Conservation (phyloP, 2,329 filamentous ascomycete species). For the Eurotiales sp. region DNA sequence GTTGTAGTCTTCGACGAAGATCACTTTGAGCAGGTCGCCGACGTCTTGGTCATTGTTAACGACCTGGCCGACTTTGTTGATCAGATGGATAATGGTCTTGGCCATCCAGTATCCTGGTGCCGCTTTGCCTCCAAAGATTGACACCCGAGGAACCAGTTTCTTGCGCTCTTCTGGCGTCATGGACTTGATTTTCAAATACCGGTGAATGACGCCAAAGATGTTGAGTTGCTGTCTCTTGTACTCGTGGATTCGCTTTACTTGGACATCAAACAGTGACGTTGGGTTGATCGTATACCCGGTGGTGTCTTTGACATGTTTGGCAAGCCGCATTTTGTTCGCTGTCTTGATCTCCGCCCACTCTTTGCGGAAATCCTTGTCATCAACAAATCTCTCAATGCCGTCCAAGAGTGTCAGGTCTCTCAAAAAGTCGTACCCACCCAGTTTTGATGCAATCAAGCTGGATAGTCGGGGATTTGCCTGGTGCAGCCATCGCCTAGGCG, state of each 20-base stretch:
- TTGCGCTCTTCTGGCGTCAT: conserved; percentile 80
- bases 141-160: conserved; percentile 82
- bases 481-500: conserved; percentile 91
- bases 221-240: conserved; percentile 99
- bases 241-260: conserved; percentile 98
- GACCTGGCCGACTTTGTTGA: conserved; percentile 85
- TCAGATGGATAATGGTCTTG: conserved; percentile 95
- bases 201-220: conserved; percentile 95
- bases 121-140: conserved; percentile 96
- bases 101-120: conserved; percentile 99
- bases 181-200: conserved; percentile 84
- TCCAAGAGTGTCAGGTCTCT: conserved; percentile 85
- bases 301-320: conserved; percentile 82
- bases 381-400: conserved; percentile 75
- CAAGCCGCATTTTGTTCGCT: conserved; percentile 88
- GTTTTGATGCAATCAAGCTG: conserved; percentile 85
- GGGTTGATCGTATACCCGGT: conserved; percentile 83
- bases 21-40: conserved; percentile 90
- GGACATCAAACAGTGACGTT: conserved; percentile 85
- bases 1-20: conserved; percentile 98
- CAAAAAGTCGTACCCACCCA: conserved; percentile 77
- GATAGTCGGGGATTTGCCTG: conserved; percentile 93
- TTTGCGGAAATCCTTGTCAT: conserved; percentile 86
- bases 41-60: conserved; percentile 92
- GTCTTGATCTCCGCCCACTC: conserved; percentile 97